phyloP scores from a whole-genome alignment of 306 rosid genomes.

The Casuarina cunninghamiana region DNA sequence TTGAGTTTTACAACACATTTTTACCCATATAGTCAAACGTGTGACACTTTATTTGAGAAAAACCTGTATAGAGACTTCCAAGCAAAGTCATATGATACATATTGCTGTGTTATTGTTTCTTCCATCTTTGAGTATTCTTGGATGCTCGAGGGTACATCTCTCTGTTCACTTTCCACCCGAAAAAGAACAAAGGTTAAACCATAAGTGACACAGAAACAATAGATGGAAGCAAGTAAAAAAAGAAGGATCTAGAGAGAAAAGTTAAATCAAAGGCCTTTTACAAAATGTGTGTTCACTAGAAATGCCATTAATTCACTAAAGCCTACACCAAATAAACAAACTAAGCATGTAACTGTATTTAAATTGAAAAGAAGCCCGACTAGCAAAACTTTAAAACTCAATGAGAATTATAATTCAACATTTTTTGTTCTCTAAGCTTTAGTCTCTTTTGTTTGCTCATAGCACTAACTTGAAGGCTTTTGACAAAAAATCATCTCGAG shows the following conservation, averaged over 20 bases:
- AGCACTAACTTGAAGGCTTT: slow-evolving; percentile 57
- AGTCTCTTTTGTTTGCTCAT: slow-evolving; percentile 16
- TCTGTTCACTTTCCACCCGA: slow-evolving; percentile 10
- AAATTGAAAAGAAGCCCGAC: neutral
- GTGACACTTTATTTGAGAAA: neutral
- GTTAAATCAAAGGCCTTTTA: neutral
- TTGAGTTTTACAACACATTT: neutral
- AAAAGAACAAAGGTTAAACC: neutral
- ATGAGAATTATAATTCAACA: neutral
- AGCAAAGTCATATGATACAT: neutral
- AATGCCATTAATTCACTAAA: neutral
- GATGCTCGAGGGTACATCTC: neutral
- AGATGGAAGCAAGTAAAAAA: neutral
- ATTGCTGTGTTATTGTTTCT: neutral
- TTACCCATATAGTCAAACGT: neutral
- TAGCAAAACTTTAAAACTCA: neutral
- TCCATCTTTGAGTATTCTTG: neutral
- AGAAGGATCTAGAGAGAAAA: neutral
- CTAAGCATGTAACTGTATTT: neutral
- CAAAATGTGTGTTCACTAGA: neutral
- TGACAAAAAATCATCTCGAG: slow-evolving; percentile 61
- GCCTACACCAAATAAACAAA: neutral
- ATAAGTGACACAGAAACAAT: neutral
- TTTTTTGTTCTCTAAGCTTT: neutral
- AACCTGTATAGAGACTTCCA: too few relatives aligned